These are phyloP conservation scores for Fusarium sp. DNA, from an alignment of 2,329 filamentous ascomycete species.

Conservation along the genomic window DNA sequence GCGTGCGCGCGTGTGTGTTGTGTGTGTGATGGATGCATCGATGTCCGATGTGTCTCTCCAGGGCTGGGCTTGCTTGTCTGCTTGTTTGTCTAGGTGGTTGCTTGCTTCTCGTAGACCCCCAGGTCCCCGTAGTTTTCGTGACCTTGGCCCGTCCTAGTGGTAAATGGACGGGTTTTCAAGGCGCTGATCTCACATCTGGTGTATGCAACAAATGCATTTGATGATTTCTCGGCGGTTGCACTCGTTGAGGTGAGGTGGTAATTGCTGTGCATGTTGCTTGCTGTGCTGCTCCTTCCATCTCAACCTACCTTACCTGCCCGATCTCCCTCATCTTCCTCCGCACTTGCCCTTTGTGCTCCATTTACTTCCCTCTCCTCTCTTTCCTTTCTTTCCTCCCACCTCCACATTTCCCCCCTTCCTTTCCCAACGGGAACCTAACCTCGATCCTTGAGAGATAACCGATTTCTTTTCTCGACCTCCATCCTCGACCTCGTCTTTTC, in stretches of 20 bases:
- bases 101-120: slow-evolving; percentile 11
- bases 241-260: slow-evolving; percentile 13
- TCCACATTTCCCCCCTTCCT: slow-evolving; percentile 23
- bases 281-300: slow-evolving; percentile 21
- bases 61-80: slow-evolving; percentile 7
- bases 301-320: slow-evolving; percentile 1
- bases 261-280: slow-evolving; percentile 6
- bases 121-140: slow-evolving; percentile 18
- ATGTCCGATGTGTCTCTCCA: slow-evolving; percentile 20
- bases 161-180: slow-evolving; percentile 27
- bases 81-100: slow-evolving; percentile 4
- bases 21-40: slow-evolving; percentile 19
- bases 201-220: slow-evolving; percentile 21
- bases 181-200: slow-evolving; percentile 41
- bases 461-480: slow-evolving; percentile 18
- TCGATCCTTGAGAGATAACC: slow-evolving; percentile 25
- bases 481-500: slow-evolving; percentile 16
- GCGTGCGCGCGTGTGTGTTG: background rate
- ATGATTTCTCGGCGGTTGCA: slow-evolving; percentile 32
- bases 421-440: slow-evolving; percentile 10
- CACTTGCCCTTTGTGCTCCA: slow-evolving; percentile 31
- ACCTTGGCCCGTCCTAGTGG: slow-evolving; percentile 12
- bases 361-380: slow-evolving; percentile 27
- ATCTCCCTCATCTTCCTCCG: slow-evolving; percentile 30
- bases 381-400: slow-evolving; percentile 16